phyloP scores from a whole-genome alignment of 495 filamentous ascomycete genomes.

The Paragyromitra xinjiangensis region DNA sequence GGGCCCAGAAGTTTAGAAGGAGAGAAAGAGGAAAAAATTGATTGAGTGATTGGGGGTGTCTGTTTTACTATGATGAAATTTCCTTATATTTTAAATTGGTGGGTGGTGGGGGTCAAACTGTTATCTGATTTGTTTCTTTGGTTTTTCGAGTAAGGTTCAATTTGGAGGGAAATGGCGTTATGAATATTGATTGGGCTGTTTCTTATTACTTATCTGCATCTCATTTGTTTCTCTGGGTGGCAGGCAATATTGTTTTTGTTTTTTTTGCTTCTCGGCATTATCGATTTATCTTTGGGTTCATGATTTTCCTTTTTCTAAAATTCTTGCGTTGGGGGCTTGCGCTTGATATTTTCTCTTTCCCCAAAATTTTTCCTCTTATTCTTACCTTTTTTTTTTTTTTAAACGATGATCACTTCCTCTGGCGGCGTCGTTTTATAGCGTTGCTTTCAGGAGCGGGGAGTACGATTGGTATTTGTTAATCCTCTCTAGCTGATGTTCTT shows the following conservation, averaged over 20 bases:
- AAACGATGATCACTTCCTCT: slow-evolving; percentile 12
- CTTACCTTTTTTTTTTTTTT: slow-evolving; percentile 8
- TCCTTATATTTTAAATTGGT: slow-evolving; percentile 32
- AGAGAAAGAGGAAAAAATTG: slow-evolving; percentile 19
- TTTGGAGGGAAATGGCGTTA: slow-evolving; percentile 49
- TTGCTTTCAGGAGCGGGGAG: slow-evolving; percentile 17
- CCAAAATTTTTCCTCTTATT: slow-evolving; percentile 21
- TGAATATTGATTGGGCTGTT: slow-evolving; percentile 41
- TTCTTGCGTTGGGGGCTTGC: slow-evolving; percentile 21
- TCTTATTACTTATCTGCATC: slow-evolving; percentile 23
- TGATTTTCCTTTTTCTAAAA: slow-evolving; percentile 9
- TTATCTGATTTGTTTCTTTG: slow-evolving; percentile 36
- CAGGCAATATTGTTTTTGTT: slow-evolving; percentile 37
- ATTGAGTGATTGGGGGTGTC: background rate
- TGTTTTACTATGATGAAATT: slow-evolving; percentile 37
- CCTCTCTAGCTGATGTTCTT: slow-evolving; percentile 5
- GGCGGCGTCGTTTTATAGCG: slow-evolving; percentile 19
- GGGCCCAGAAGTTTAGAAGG: slow-evolving; percentile 23
- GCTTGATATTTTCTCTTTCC: slow-evolving; percentile 18
- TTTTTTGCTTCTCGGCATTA: slow-evolving; percentile 31
- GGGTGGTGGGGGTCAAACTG: slow-evolving; percentile 32
- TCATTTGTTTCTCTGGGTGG: slow-evolving; percentile 50
- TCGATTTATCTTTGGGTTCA: slow-evolving; percentile 33
- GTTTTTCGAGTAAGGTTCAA: slow-evolving; percentile 43
- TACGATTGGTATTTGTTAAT: slow-evolving; percentile 31